phyloP scores from a whole-genome alignment of 2,329 filamentous ascomycete species.

The Nemania serpens region DNA sequence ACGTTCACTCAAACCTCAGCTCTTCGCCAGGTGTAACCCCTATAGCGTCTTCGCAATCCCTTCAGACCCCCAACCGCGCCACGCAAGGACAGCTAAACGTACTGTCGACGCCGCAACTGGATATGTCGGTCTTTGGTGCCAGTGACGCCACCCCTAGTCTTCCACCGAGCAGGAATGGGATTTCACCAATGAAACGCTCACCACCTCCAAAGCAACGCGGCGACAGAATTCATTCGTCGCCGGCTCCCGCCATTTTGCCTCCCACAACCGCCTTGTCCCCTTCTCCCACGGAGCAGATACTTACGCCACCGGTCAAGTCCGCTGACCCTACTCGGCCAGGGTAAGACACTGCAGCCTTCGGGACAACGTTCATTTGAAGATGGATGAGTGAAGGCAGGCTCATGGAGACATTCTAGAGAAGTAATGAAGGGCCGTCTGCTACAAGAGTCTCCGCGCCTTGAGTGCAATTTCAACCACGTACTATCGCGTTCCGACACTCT shows the following conservation, averaged over 20 bases:
- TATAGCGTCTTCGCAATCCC: conserved; percentile 30
- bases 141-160: conserved; percentile 46
- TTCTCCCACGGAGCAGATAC: conserved; percentile 59
- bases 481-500: no score
- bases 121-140: conserved; percentile 36
- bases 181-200: conserved; percentile 59
- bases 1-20: conserved; percentile 32
- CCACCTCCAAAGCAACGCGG: conserved; percentile 44
- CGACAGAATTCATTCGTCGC: conserved; percentile 38
- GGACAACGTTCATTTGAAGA: conserved; percentile 22
- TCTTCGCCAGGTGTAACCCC: conserved; percentile 37
- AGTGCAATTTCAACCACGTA: not conserved
- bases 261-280: conserved; percentile 63
- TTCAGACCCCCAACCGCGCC: conserved; percentile 33
- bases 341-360: conserved; percentile 33
- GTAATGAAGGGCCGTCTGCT: not conserved
- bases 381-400: not conserved
- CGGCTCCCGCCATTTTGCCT: conserved; percentile 56
- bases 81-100: conserved; percentile 24
- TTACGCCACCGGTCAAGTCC: conserved; percentile 65
- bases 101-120: conserved; percentile 44
- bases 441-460: not conserved
- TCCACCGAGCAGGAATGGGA: conserved; percentile 51
- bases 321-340: conserved; percentile 40
- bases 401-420: not conserved